Evolutionary conservation across 2,329 filamentous ascomycete species (phyloP).

Genomic region (Colletotrichum theobromicola): DNA sequence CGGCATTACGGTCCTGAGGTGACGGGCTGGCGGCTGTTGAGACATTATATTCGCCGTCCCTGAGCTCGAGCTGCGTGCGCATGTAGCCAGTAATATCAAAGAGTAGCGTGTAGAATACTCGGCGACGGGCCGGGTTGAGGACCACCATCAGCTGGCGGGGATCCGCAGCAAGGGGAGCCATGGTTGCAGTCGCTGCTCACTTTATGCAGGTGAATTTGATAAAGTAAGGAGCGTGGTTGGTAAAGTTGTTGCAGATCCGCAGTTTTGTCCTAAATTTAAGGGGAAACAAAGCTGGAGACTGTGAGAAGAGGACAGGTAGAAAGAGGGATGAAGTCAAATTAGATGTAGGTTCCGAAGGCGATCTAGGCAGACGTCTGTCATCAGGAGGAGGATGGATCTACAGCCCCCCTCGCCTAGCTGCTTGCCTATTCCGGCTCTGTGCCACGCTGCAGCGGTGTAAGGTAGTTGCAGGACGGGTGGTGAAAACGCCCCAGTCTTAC

Average conservation of each 20-base stretch:
- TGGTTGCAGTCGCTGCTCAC: slow-evolving; percentile 29
- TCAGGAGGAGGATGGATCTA: neutral
- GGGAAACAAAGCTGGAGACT: neutral
- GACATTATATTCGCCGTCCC: slow-evolving; percentile 24
- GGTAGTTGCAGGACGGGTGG: neutral
- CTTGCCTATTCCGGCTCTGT: neutral
- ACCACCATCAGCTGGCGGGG: slow-evolving; percentile 61
- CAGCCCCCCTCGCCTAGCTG: neutral
- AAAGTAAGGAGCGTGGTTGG: neutral
- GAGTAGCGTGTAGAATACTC: slow-evolving; percentile 55
- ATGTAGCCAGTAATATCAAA: slow-evolving; percentile 59
- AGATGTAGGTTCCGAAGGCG: neutral
- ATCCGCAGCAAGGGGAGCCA: slow-evolving; percentile 61
- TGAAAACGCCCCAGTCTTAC: neutral
- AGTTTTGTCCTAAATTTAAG: neutral
- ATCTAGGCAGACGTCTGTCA: slow-evolving; percentile 7
- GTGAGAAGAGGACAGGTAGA: neutral
- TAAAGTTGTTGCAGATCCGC: neutral
- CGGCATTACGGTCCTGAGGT: neutral
- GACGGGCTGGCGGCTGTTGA: neutral
- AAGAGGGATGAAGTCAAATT: neutral
- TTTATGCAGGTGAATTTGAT: neutral
- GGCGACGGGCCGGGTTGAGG: slow-evolving; percentile 56
- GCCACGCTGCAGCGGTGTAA: neutral
- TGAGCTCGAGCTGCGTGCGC: slow-evolving; percentile 53